Conservation (phyloP, 441 rosid genomes). For the Euphorbia corollata region DNA sequence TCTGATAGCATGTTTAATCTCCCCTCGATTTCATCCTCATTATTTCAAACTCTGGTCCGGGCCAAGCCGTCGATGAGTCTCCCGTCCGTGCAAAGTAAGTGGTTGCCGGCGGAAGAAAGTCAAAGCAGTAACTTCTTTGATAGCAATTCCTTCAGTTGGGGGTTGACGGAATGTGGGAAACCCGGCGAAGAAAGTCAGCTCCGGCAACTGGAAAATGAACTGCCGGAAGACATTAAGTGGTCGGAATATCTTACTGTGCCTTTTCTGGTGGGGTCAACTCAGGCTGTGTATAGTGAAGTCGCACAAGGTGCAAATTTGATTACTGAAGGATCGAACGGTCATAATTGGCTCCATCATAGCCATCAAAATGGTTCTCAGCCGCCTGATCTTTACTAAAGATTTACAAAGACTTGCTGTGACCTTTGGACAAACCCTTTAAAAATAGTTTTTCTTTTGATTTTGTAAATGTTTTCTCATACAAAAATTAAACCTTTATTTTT, state of each 20-base stretch:
- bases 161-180: conserved; percentile 33
- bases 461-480: conserved; percentile 25
- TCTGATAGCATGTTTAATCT: conserved; percentile 22
- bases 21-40: conserved; percentile 27
- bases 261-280: conserved; percentile 42
- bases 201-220: conserved; percentile 24
- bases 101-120: conserved; percentile 28
- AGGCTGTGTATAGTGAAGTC: conserved; percentile 28
- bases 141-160: conserved; percentile 40
- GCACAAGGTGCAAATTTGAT: conserved; percentile 40
- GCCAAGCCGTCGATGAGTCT: conserved; percentile 50
- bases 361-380: conserved; percentile 29
- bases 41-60: conserved; percentile 33
- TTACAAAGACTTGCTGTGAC: conserved; percentile 52
- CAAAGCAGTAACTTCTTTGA: conserved; percentile 36
- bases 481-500: neutral
- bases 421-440: conserved; percentile 46
- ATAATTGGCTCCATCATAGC: conserved; percentile 28
- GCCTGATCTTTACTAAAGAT: conserved; percentile 38
- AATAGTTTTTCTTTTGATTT: conserved; percentile 4
- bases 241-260: conserved; percentile 52
- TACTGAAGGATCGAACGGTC: conserved; percentile 28
- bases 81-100: conserved; percentile 32
- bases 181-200: conserved; percentile 24
- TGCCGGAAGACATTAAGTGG: conserved; percentile 53